Conservation (phyloP, 1,139 yeast species). For the Taphrina deformans region DNA sequence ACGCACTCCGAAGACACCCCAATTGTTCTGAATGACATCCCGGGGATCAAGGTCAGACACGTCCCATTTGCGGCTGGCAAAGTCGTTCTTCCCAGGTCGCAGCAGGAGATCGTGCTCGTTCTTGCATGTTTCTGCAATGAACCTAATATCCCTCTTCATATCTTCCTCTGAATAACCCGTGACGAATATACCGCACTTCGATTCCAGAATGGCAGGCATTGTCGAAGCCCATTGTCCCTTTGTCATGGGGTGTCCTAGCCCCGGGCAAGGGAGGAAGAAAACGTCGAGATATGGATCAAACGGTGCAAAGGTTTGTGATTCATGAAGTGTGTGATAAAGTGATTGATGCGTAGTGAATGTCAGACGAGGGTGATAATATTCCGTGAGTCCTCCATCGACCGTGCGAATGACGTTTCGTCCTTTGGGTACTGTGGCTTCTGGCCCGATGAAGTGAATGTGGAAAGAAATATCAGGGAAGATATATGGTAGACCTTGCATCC, state of each 20-base stretch:
- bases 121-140: constrained; percentile 25
- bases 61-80: constrained; percentile 32
- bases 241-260: constrained; percentile 80
- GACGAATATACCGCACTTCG: constrained; percentile 86
- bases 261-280: constrained; percentile 94
- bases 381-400: constrained; percentile 46
- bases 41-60: constrained; percentile 28
- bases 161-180: constrained; percentile 87
- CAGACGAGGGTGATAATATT: constrained; percentile 73
- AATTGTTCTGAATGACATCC: constrained; percentile 31
- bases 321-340: constrained; percentile 86
- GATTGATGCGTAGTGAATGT: constrained; percentile 81
- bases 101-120: constrained; percentile 26
- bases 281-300: constrained; percentile 94
- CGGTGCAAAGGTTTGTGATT: constrained; percentile 92
- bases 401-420: constrained; percentile 20
- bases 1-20: constrained; percentile 33
- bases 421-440: constrained; percentile 72
- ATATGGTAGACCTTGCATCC: constrained; percentile 83
- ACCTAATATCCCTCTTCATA: constrained; percentile 59
- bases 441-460: constrained; percentile 90
- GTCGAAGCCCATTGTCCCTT: constrained; percentile 78
- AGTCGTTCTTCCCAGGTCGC: constrained; percentile 26
- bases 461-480: constrained; percentile 78
- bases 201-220: constrained; percentile 79